These are phyloP conservation scores for Akanthomyces lecanii DNA, from an alignment of 2,329 filamentous ascomycete genomes.

Conservation along the genomic window DNA sequence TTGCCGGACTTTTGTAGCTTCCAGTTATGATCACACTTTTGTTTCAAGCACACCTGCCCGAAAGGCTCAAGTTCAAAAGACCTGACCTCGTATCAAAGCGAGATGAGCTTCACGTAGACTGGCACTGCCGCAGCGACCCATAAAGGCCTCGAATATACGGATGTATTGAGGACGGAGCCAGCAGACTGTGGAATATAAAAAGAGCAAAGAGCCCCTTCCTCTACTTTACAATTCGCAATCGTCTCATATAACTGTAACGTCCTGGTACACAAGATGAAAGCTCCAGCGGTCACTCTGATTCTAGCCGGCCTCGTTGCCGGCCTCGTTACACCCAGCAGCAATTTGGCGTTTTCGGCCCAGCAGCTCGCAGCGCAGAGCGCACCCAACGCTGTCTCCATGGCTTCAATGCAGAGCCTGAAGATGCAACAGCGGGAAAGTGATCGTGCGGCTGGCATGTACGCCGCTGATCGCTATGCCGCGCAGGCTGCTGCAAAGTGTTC, in stretches of 20 bases:
- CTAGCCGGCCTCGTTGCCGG: slow-evolving; percentile 6
- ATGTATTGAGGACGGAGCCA: background rate
- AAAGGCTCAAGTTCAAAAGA: background rate
- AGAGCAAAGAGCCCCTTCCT: background rate
- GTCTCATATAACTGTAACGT: no score
- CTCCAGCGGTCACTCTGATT: slow-evolving; percentile 1
- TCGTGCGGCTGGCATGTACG: slow-evolving; percentile 13
- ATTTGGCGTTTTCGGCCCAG: background rate
- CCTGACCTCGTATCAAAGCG: background rate
- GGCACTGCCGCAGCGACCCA: background rate
- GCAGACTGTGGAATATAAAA: background rate
- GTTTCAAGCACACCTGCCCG: background rate
- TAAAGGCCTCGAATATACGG: no score
- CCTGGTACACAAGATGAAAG: background rate
- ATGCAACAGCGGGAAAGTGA: background rate
- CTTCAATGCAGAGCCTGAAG: background rate
- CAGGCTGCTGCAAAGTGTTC: slow-evolving; percentile 22
- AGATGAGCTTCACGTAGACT: background rate
- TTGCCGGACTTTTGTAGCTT: background rate
- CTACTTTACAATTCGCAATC: no score
- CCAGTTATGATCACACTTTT: background rate
- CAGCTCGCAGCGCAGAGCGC: slow-evolving; percentile 6
- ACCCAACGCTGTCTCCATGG: slow-evolving; percentile 14
- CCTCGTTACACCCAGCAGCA: background rate
- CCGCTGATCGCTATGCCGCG: slow-evolving; percentile 17